Evolutionary conservation across 1,139 yeast genomes (phyloP).

Genomic region (Yamadazyma oceani): DNA sequence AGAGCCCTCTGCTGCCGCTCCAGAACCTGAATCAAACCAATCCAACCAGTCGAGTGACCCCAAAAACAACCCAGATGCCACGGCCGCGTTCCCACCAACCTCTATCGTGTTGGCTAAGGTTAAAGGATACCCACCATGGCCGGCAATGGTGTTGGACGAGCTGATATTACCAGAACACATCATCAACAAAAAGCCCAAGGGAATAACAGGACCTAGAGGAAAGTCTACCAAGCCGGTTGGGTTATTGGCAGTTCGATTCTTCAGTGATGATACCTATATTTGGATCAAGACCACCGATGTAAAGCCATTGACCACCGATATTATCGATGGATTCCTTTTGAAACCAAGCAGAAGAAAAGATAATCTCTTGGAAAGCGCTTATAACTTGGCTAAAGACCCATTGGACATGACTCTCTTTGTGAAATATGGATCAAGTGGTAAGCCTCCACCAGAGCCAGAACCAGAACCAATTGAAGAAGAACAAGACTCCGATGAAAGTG

Average conservation of each 20-base stretch:
- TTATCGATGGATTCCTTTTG: conserved; percentile 30
- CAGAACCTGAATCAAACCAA: neutral
- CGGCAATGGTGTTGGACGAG: conserved; percentile 70
- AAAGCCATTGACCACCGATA: conserved; percentile 24
- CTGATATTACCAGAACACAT: conserved; percentile 57
- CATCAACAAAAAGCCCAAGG: conserved; percentile 46
- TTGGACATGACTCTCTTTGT: conserved; percentile 46
- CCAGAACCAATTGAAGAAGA: conserved; percentile 17
- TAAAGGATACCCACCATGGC: conserved; percentile 82
- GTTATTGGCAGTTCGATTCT: conserved; percentile 54
- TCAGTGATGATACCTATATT: conserved; percentile 65
- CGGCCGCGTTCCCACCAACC: conserved; percentile 16
- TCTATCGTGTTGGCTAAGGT: conserved; percentile 67
- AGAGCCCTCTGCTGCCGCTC: too few relatives aligned
- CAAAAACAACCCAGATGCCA: neutral
- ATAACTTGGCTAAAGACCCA: conserved; percentile 40
- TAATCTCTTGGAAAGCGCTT: conserved; percentile 38
- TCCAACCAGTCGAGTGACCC: too few relatives aligned
- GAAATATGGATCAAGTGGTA: conserved; percentile 42
- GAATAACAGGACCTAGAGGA: conserved; percentile 20
- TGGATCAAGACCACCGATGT: conserved; percentile 55
- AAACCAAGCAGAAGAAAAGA: conserved; percentile 34
- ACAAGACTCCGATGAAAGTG: conserved; percentile 8
- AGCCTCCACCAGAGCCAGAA: conserved; percentile 23
- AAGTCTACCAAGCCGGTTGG: conserved; percentile 18